Base-by-base conservation (phyloP, 257 asterid genomes). In the Solanum stenotomum region DNA sequence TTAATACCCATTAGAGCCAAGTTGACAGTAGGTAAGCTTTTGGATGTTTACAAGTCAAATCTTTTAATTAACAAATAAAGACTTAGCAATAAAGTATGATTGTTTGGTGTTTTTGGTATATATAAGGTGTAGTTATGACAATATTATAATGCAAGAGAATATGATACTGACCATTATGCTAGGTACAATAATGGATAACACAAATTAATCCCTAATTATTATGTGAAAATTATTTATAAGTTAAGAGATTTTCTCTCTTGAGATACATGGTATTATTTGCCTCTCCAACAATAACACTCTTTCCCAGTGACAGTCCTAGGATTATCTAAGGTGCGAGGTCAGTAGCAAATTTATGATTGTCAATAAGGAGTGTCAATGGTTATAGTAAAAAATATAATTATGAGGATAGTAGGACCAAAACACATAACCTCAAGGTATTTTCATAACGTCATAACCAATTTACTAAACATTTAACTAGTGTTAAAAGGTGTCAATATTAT, bases 381-480 rank as follows among this genome's bases (percentile, higher is more conserved):
- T 49, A 6, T 49, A 15, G 22, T 49, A 15, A 49, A 49, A 49
- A 0, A 49, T 15, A 49, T 49, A 15, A 15, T 49, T 49, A 49
- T 5, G 59, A 15, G 22, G 8, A 14, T 49, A 15, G 22, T 49
- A 14, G 20, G 3, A 49, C 8, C 2, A 49, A 5, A 15, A 49
- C 59, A 5, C 59, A 15, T 4, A 16, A 49, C 8, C 7, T 49
- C 0, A 49, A 15, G 8, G 22, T 4, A 46, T 46, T 46, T 46
- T 0, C 20, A 2, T 2, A 49, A 49, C 8, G 20, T 0, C 7
- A 0, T 46, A 49, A 49, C 8, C 22, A 49, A 2, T 16, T 0
- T 0, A 46, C 8, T 46, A 14, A 1, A 49, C 7, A 5, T 46
- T 46, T 49, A 49, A 49, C 59, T 49, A 1, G 1, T 5, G 8